Conservation (phyloP, 768 basidiomycete species). For the Floccularia luteovirens region DNA sequence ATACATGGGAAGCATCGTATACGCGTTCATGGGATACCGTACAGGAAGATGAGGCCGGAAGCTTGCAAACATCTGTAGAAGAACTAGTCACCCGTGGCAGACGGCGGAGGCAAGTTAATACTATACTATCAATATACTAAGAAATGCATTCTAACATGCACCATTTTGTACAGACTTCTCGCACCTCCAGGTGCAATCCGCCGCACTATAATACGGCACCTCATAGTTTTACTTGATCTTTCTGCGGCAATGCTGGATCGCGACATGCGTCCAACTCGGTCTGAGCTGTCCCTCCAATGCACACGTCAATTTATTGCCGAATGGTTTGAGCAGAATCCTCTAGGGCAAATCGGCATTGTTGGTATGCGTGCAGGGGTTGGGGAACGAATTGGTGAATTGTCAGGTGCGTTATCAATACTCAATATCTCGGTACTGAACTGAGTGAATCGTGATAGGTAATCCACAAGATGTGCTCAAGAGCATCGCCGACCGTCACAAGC, state of each 20-base stretch:
- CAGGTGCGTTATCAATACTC: constrained; percentile 43
- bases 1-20: constrained; percentile 96
- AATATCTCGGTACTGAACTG: not conserved
- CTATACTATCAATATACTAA: not conserved
- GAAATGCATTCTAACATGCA: not conserved
- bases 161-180: constrained; percentile 42
- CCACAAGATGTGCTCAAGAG: constrained; percentile 92
- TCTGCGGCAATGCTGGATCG: constrained; percentile 91
- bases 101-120: constrained; percentile 58
- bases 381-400: constrained; percentile 87
- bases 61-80: constrained; percentile 83
- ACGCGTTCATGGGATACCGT: constrained; percentile 96
- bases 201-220: constrained; percentile 92
- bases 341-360: constrained; percentile 94
- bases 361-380: constrained; percentile 89
- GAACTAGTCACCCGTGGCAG: constrained; percentile 83
- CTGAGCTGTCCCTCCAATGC: constrained; percentile 86
- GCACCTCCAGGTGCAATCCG: constrained; percentile 85
- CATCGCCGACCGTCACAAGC: constrained; percentile 77
- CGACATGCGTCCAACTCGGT: constrained; percentile 92
- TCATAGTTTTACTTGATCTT: constrained; percentile 87
- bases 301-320: constrained; percentile 87
- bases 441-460: constrained; percentile 62
- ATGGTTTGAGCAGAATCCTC: constrained; percentile 99
- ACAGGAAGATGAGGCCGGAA: constrained; percentile 92